Base-by-base conservation (phyloP, 2,329 filamentous ascomycete genomes). In the Trichoderma polysporum region DNA sequence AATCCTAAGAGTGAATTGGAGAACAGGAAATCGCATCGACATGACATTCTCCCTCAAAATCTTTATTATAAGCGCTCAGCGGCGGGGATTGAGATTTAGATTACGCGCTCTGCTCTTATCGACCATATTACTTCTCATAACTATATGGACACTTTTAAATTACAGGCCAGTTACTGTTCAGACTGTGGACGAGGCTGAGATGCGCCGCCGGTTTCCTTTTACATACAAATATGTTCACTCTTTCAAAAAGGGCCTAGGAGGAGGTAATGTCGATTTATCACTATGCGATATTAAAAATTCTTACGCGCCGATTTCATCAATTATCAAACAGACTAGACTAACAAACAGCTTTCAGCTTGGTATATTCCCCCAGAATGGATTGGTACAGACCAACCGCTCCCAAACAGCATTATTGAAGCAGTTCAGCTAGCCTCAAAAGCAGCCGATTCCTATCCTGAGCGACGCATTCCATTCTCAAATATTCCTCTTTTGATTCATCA, bases 401-500 rank as follows among this genome's bases (percentile, higher is more conserved):
- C 72, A 4, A 49, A 66, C 31, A 70, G 57, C 19, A 73, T 73
- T 6, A 22, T 73, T n/a, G 70, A 73, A 49, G 72, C 72, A 8
- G 72, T 63, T 9, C 47, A 66, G 4, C 45, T 73, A 5, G 71
- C 70, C 22, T 70, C 69, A 45, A 39, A 67, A 9, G 45, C 6
- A 17, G 68, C 69, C 41, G 67, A 69, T 12, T 39, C 47, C 17
- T 52, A 66, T 2, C 49, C 60, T 17, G 47, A 70, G 8, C 66
- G 72, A 33, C 68, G 68, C 25, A 45, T 73, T 3, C 60, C 68
- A 33, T 72, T 67, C 56, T 73, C 72, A 19, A 72, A 70, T 1
- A 73, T 73, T 9, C 72, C 72, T 5, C 62, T 73, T 4, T 52
- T 73, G n/a, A 66, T 73, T 7, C 72, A 73, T 61, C 72, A 73